phyloP scores from a whole-genome alignment of 805 yeast species.

The Alloascoidea africana region DNA sequence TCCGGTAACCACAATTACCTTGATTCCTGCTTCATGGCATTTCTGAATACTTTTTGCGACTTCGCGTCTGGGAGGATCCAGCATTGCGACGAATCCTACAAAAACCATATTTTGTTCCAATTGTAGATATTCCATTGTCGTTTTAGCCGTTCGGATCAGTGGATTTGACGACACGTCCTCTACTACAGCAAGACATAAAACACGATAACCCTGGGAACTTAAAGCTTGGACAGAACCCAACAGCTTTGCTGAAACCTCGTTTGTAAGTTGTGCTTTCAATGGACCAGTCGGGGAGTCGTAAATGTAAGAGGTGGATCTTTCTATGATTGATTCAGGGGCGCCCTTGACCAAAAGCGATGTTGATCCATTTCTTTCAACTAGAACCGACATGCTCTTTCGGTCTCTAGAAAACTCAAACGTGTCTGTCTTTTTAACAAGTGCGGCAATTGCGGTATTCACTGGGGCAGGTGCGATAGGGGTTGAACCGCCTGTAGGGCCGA shows the following conservation, averaged over 20 bases:
- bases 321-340: conserved; percentile 36
- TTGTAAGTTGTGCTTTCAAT: conserved; percentile 16
- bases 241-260: conserved; percentile 18
- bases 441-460: conserved; percentile 6
- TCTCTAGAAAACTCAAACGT: conserved; percentile 33
- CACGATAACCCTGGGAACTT: conserved; percentile 28
- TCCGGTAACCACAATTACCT: conserved; percentile 34
- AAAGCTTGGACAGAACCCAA: conserved; percentile 22
- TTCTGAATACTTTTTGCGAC: conserved; percentile 25
- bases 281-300: conserved; percentile 12
- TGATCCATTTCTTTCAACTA: conserved; percentile 17
- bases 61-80: conserved; percentile 33
- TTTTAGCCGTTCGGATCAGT: conserved; percentile 6
- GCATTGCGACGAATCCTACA: conserved; percentile 31
- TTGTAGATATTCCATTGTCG: conserved; percentile 14
- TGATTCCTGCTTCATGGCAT: conserved; percentile 31
- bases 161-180: conserved; percentile 9
- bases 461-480: conserved; percentile 2
- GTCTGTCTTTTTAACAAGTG: conserved; percentile 17
- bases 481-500: conserved; percentile 10
- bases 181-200: conserved; percentile 29
- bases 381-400: conserved; percentile 38
- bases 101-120: conserved; percentile 23
- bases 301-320: conserved; percentile 24
- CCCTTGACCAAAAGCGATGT: conserved; percentile 29